phyloP scores from a whole-genome alignment of 2,329 filamentous ascomycete genomes.

The Exophiala calicioides region DNA sequence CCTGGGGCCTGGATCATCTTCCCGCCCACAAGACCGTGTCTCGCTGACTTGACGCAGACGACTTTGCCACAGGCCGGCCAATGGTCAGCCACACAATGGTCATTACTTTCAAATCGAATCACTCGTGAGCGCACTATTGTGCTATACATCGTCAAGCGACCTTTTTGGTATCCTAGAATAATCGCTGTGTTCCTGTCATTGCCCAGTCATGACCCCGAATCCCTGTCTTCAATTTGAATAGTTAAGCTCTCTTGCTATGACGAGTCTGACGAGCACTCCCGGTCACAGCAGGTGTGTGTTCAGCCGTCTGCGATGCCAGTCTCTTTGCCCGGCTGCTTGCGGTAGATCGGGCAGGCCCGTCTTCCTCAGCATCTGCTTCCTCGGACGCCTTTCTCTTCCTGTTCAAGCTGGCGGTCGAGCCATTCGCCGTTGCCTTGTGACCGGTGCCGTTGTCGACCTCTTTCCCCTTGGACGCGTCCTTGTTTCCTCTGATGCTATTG shows the following conservation, averaged over 20 bases:
- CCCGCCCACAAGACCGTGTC: too few relatives aligned
- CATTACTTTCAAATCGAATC: background rate
- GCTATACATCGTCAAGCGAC: background rate
- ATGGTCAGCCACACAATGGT: background rate
- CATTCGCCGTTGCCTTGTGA: background rate
- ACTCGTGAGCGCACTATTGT: background rate
- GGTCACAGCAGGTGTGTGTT: background rate
- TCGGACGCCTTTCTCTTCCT: constrained; percentile 28
- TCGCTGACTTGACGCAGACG: too few relatives aligned
- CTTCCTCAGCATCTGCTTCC: constrained; percentile 10
- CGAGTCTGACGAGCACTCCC: constrained; percentile 5
- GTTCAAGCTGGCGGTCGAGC: background rate
- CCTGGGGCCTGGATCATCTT: too few relatives aligned
- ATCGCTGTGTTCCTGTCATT: constrained; percentile 1
- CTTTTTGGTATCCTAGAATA: background rate
- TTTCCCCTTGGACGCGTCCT: background rate
- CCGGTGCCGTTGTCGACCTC: background rate
- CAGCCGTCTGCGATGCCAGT: constrained; percentile 16
- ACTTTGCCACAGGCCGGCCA: too few relatives aligned
- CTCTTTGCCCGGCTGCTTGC: constrained; percentile 25
- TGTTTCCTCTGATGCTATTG: background rate
- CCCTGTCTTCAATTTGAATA: background rate
- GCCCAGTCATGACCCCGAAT: background rate
- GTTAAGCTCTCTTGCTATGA: constrained; percentile 10
- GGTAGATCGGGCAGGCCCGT: constrained; percentile 13